phyloP scores from a whole-genome alignment of 306 rosid genomes.

The Vigna mungo region DNA sequence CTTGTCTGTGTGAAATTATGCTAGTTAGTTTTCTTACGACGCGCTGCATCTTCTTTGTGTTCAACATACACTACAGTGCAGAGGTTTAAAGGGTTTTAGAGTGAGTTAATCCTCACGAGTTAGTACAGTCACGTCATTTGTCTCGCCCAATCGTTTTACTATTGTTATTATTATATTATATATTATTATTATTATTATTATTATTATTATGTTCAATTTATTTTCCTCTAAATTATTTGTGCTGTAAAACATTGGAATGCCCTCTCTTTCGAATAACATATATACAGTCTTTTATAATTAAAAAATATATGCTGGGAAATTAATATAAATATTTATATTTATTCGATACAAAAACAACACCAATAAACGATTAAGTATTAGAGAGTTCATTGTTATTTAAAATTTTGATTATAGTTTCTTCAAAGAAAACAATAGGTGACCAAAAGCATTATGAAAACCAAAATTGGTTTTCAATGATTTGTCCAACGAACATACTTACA shows the following conservation, averaged over 20 bases:
- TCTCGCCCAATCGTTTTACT: neutral
- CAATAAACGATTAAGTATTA: neutral
- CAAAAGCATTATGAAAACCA: too few relatives aligned
- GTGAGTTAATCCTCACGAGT: neutral
- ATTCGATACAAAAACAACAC: neutral
- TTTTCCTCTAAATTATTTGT: neutral
- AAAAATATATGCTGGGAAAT: neutral
- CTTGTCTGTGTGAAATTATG: slow-evolving; percentile 55
- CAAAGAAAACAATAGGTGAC: too few relatives aligned
- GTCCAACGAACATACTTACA: neutral
- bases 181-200: too few relatives aligned
- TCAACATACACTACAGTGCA: neutral
- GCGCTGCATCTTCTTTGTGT: slow-evolving; percentile 55
- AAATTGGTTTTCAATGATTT: too few relatives aligned
- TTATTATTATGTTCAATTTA: too few relatives aligned
- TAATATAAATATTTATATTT: neutral
- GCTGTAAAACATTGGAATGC: neutral
- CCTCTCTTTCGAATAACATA: neutral
- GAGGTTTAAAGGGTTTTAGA: slow-evolving; percentile 49
- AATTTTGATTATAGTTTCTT: neutral
- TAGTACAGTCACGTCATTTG: neutral
- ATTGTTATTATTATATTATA: too few relatives aligned
- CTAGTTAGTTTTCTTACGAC: slow-evolving; percentile 55
- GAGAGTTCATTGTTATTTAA: neutral
- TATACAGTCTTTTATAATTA: neutral